phyloP scores from a whole-genome alignment of 1,284 basidiomycete species.

The Thecaphora thlaspeos region DNA sequence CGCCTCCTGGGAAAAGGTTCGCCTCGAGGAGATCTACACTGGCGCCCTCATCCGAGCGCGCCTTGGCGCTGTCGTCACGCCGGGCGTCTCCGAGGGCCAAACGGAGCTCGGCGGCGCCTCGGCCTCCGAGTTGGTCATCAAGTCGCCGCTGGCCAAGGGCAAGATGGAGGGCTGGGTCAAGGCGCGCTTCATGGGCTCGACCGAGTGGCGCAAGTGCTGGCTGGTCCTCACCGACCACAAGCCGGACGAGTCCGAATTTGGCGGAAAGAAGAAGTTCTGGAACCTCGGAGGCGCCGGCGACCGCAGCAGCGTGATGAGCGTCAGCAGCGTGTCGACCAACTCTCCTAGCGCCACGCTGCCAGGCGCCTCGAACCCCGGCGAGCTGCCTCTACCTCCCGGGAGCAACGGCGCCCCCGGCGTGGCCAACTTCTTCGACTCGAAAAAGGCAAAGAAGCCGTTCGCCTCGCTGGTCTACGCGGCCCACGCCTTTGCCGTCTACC shows the following conservation, averaged over 20 bases:
- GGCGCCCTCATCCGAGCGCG: slow-evolving; percentile 72
- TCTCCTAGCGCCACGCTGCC: slow-evolving; percentile 21
- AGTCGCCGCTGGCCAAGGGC: slow-evolving; percentile 62
- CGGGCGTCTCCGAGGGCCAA: slow-evolving; percentile 4
- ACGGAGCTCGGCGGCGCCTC: slow-evolving; percentile 5
- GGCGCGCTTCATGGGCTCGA: slow-evolving; percentile 86
- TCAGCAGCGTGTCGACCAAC: slow-evolving; percentile 18
- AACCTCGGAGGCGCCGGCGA: slow-evolving; percentile 38
- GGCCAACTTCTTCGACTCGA: slow-evolving; percentile 53
- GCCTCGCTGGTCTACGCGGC: slow-evolving; percentile 49
- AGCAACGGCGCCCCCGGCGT: slow-evolving; percentile 47
- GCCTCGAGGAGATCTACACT: slow-evolving; percentile 95
- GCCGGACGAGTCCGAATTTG: slow-evolving; percentile 33
- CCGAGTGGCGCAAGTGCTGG: slow-evolving; percentile 93
- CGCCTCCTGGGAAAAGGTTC: slow-evolving; percentile 89
- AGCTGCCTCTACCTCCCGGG: slow-evolving; percentile 48
- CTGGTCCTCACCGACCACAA: slow-evolving; percentile 66
- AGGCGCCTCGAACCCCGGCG: slow-evolving; percentile 13
- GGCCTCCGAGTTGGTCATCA: slow-evolving; percentile 29
- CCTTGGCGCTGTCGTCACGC: slow-evolving; percentile 57
- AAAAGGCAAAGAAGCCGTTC: slow-evolving; percentile 54
- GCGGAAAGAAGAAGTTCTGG: slow-evolving; percentile 41
- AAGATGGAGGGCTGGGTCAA: slow-evolving; percentile 90
- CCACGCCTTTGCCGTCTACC: slow-evolving; percentile 55
- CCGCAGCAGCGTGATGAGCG: slow-evolving; percentile 39